Base-by-base conservation (phyloP, 2,329 filamentous ascomycete species). In the Xenosphaeropsis pyriputrescens region DNA sequence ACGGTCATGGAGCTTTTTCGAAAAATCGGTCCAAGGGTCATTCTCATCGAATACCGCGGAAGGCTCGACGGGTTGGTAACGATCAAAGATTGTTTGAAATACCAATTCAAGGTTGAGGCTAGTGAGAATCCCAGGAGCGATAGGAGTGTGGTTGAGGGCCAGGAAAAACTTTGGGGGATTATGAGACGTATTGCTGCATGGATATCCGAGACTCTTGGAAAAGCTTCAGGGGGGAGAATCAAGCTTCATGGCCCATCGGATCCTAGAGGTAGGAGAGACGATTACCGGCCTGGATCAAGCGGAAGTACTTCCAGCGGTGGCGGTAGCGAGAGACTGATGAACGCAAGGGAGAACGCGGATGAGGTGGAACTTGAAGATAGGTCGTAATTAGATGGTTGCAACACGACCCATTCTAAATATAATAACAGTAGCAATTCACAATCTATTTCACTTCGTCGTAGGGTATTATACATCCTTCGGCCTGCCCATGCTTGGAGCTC, bases 1-100 rank as follows among this genome's bases (percentile, higher is more conserved):
- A 98, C 91, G 0, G 89, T 93, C 22, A 95, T 98, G 86, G 91
- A 98, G 54, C 68, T 98, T 9, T 98, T 98, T 66, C 89, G 89
- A 57, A 98, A 96, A 63, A 93, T 98, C 56, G 91, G 91, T 0
- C 91, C 89, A 0, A 75, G 91, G 1, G 86, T 95, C 5, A 89
- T 98, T 36, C 68, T 98, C 3, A 80, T 95, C 30, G 91, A 98
- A 57, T 81, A 94, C 54, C 81, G 84, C 41, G 91, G 91, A 12
- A 74, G 75, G 36, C 68, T 98, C 2, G 74, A 72, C 0, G 91
- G 91, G 0, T 68, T 98, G 0, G 84, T 98, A 1, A 98, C 91
- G 0, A 83, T 95, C 44, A 98, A 98, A 57, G 91, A 98, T 56
- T 96, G 91, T 48, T 64, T 98, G 39, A 93, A 91, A 56, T 96